Evolutionary conservation across 768 basidiomycete genomes (phyloP).

Genomic region (Tulasnella sp.): DNA sequence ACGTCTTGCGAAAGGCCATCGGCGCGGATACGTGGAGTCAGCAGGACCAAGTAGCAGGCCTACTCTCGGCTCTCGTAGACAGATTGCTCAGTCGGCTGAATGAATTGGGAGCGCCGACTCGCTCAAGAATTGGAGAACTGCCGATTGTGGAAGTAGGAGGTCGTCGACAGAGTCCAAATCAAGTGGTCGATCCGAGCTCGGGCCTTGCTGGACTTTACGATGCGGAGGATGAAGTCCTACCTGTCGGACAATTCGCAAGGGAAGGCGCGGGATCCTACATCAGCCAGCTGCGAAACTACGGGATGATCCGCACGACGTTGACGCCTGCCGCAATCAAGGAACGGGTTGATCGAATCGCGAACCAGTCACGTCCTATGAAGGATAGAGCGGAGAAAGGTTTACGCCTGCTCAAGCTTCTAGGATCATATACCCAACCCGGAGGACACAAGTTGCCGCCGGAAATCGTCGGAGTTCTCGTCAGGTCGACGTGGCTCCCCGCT

Average conservation of each 20-base stretch:
- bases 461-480: slow-evolving; percentile 32
- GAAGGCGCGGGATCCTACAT: not conserved
- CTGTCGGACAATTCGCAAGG: not conserved
- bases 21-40: not conserved
- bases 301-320: not conserved
- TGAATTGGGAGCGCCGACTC: not conserved
- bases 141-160: not conserved
- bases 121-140: not conserved
- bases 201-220: not conserved
- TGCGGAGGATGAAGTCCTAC: not conserved
- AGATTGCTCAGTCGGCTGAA: not conserved
- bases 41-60: not conserved
- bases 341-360: not conserved
- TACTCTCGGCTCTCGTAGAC: not conserved
- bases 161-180: not conserved
- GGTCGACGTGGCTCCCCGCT: not conserved
- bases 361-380: not conserved
- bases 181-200: not conserved
- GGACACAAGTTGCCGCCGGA: slow-evolving; percentile 40
- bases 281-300: not conserved
- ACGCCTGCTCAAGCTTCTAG: not conserved
- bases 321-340: not conserved
- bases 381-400: not conserved
- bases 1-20: not conserved
- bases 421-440: slow-evolving; percentile 29